phyloP scores from a whole-genome alignment of 225 moss, liverwort and hornwort genomes.

The Neckera pumila region DNA sequence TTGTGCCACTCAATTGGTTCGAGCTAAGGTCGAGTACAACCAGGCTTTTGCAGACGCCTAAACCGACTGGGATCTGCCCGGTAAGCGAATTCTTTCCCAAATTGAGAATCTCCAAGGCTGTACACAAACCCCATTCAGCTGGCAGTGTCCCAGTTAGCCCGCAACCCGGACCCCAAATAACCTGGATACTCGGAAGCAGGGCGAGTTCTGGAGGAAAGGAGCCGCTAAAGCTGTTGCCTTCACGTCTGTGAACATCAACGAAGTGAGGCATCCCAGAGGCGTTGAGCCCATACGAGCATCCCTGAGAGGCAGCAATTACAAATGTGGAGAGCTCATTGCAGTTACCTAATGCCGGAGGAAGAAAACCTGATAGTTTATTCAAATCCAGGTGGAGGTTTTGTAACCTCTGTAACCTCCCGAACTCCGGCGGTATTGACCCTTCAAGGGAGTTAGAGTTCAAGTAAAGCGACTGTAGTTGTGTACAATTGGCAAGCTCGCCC shows the following conservation, averaged over 20 bases:
- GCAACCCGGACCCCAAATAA: conserved; percentile 68
- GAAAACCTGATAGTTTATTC: conserved; percentile 54
- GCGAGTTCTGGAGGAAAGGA: conserved; percentile 53
- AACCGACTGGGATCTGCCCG: conserved; percentile 36
- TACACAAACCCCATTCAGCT: conserved; percentile 42
- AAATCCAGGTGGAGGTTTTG: conserved; percentile 50
- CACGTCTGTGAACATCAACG: conserved; percentile 27
- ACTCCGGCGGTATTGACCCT: conserved; percentile 49
- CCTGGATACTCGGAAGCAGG: conserved; percentile 44
- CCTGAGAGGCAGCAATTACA: conserved; percentile 45
- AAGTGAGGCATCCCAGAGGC: conserved; percentile 25
- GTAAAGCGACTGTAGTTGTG: conserved; percentile 32
- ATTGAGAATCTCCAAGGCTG: conserved; percentile 46
- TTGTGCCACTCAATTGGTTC: conserved; percentile 39
- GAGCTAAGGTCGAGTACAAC: conserved; percentile 52
- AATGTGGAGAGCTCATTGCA: conserved; percentile 55
- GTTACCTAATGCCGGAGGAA: conserved; percentile 44
- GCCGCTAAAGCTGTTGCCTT: conserved; percentile 53
- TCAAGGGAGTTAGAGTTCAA: conserved; percentile 54
- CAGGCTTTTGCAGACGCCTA: conserved; percentile 43
- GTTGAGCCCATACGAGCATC: conserved; percentile 43
- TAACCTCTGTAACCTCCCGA: conserved; percentile 49
- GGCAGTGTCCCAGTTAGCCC: conserved; percentile 52
- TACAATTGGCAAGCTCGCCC: conserved; percentile 33
- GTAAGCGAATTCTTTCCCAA: conserved; percentile 42